Conservation (phyloP, 768 basidiomycete genomes). For the Pseudohyphozyma bogoriensis region DNA sequence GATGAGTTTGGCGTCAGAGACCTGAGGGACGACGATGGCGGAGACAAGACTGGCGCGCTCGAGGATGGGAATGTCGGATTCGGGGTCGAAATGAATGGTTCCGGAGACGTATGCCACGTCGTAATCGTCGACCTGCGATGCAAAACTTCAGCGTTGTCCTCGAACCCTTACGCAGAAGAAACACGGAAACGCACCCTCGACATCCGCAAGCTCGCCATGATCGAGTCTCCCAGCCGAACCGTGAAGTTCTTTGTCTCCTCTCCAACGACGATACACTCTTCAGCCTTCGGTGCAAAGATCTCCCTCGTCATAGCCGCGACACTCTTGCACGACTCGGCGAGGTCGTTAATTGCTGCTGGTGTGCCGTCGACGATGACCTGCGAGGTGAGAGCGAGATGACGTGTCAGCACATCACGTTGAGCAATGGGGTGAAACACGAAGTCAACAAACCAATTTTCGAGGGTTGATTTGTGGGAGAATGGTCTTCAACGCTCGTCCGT, state of each 20-base stretch:
- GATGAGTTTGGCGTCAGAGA: background rate
- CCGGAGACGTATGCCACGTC: conserved; percentile 90
- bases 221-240: conserved; percentile 80
- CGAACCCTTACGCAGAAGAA: background rate
- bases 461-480: conserved; percentile 95
- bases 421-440: background rate
- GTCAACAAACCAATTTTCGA: conserved; percentile 66
- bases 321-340: conserved; percentile 69
- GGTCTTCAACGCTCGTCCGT: conserved; percentile 91
- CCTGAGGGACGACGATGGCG: conserved; percentile 28
- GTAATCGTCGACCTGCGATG: conserved; percentile 81
- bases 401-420: no score
- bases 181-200: conserved; percentile 42
- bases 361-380: conserved; percentile 85
- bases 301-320: conserved; percentile 87
- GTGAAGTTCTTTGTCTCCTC: conserved; percentile 94
- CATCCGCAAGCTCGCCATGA: conserved; percentile 68
- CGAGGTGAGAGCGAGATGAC: background rate
- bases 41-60: conserved; percentile 47
- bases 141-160: conserved; percentile 11
- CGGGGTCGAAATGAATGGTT: conserved; percentile 70
- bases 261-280: conserved; percentile 80
- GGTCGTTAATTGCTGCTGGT: conserved; percentile 53
- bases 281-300: conserved; percentile 64
- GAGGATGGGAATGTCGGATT: conserved; percentile 77